phyloP scores from a whole-genome alignment of 2,329 filamentous ascomycete species.

The Fusarium tricinctum region DNA sequence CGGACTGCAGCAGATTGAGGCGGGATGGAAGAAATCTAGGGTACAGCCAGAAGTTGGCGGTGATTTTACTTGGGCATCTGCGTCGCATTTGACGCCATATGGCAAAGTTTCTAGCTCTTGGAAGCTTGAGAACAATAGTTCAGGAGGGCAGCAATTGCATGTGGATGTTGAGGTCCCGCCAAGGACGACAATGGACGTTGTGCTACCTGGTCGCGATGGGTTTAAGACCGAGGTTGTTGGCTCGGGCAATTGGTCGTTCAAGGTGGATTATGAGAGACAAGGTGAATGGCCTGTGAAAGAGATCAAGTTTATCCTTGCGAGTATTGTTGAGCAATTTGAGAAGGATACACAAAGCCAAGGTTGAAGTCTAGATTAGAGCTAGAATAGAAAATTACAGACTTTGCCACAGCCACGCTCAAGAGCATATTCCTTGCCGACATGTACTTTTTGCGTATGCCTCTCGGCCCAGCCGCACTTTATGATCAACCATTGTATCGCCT shows the following conservation, averaged over 20 bases:
- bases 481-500: too few species aligned
- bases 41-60: constrained; percentile 39
- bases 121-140: constrained; percentile 33
- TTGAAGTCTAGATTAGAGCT: neutral
- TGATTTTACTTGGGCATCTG: constrained; percentile 40
- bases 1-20: constrained; percentile 38
- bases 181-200: constrained; percentile 41
- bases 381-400: too few species aligned
- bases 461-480: too few species aligned
- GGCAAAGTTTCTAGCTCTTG: constrained; percentile 42
- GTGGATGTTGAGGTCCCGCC: constrained; percentile 39
- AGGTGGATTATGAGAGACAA: neutral
- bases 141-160: neutral
- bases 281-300: constrained; percentile 32
- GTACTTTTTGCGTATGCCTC: too few species aligned
- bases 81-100: constrained; percentile 43
- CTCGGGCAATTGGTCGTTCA: constrained; percentile 41
- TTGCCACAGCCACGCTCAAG: too few species aligned
- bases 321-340: constrained; percentile 1
- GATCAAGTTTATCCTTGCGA: constrained; percentile 16
- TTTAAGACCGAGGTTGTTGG: constrained; percentile 31
- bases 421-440: too few species aligned
- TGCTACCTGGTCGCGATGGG: constrained; percentile 21
- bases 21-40: constrained; percentile 47
- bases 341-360: neutral